Evolutionary conservation across 352 stramenopile species (phyloP).

Genomic region (Pythium rhizo-oryzae): DNA sequence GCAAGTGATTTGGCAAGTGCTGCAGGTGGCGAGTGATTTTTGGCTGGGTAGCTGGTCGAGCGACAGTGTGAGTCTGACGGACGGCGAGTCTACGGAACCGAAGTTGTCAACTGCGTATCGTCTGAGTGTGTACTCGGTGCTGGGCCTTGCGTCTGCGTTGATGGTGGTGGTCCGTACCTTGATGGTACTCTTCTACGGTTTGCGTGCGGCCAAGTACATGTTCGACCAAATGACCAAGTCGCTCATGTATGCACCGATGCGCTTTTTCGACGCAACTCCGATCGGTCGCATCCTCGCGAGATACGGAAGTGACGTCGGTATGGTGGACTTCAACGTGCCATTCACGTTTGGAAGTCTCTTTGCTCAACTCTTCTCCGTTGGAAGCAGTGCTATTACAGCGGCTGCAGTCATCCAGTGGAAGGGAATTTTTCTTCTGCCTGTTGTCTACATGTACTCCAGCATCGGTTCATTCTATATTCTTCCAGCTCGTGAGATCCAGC

Average conservation of each 20-base stretch:
- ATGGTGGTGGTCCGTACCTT: not conserved
- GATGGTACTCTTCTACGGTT: not conserved
- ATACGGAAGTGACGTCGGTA: conserved; percentile 91
- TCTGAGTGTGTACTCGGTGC: too few species aligned
- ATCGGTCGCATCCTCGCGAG: conserved; percentile 90
- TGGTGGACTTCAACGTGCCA: conserved; percentile 88
- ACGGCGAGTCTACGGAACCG: too few species aligned
- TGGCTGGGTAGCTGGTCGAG: conserved; percentile 90
- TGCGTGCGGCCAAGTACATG: conserved; percentile 29
- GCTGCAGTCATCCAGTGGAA: conserved; percentile 76
- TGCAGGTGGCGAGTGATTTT: conserved; percentile 86
- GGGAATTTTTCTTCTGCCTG: conserved; percentile 76
- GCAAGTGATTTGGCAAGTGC: conserved; percentile 69
- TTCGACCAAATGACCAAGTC: conserved; percentile 87
- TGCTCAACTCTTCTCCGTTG: conserved; percentile 42
- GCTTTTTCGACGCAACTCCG: conserved; percentile 94
- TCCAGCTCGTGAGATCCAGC: conserved; percentile 38
- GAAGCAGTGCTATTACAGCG: conserved; percentile 56
- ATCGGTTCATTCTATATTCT: conserved; percentile 29
- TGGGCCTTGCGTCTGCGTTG: not conserved
- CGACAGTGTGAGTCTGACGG: not conserved
- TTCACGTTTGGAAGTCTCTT: conserved; percentile 25
- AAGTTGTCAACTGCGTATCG: too few species aligned
- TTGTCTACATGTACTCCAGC: conserved; percentile 83
- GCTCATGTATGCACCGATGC: conserved; percentile 88